Evolutionary conservation across 2,329 filamentous ascomycete species (phyloP), one percentile per base, ranked within the genome.

Genomic region (Pseudocercospora musae): DNA sequence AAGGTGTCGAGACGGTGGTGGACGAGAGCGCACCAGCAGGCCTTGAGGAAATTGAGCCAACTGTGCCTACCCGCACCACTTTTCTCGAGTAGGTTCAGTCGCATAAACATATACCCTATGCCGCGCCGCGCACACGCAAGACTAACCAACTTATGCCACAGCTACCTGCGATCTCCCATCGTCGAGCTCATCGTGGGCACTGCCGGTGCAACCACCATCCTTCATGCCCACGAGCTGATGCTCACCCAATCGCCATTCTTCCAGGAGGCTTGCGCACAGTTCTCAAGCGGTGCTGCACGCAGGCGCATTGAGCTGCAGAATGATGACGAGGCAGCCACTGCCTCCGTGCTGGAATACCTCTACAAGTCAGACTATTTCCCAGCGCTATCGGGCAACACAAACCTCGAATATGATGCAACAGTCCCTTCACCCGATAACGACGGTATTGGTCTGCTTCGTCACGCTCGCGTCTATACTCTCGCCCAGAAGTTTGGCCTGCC

Each of bases 361-460:
- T 96, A 96, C 78, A 93, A 90, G 1, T 85, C 85, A 74, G 90
- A 96, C 78, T 95, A 97, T 82, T 96, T 94, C 78, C 91, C 92
- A 10, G 78, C 80, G 58, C 76, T 83, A 20, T 83, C 83, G 69
- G 85, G 87, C 70, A 74, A 88, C 13, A 77, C 83, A 15, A 79
- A 82, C 27, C 85, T 96, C 50, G 91, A 96, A 73, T 75, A 81
- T 59, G 89, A 94, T 73, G 84, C 88, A 0, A 78, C 83, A 7
- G 75, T 86, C 11, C 89, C 89, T 3, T 75, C 78, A 0, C 81
- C 91, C 60, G 92, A 96, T 78, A 84, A 91, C 74, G 85, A 85
- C n/a, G 92, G 92, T 68, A 84, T 89, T 13, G 90, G 94, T 73
- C 87, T 97, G 18, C 86, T 97, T 64, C 91, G 90, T 72, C 93